These are phyloP conservation scores for Coemansia sp. DNA, from an alignment of 192 early-diverging fungal genomes.

Conservation along the genomic window DNA sequence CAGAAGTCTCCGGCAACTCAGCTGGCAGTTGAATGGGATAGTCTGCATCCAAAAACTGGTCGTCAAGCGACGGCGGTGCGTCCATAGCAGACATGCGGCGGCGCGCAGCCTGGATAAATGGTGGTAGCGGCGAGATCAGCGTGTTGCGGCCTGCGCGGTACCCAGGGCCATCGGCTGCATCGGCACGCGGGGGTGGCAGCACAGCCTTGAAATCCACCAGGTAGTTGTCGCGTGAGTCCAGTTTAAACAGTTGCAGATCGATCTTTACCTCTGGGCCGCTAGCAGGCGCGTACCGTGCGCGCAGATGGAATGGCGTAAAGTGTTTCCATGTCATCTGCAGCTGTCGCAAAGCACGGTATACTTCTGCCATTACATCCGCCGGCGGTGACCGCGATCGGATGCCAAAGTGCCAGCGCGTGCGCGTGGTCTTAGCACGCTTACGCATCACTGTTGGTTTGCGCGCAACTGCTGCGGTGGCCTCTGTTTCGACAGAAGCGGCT, in stretches of 20 bases:
- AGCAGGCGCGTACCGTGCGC: conserved; percentile 65
- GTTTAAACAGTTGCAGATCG: conserved; percentile 91
- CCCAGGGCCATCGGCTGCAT: conserved; percentile 16
- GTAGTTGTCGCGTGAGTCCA: conserved; percentile 83
- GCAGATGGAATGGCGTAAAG: conserved; percentile 83
- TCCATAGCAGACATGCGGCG: conserved; percentile 34
- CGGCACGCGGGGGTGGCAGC: conserved; percentile 34
- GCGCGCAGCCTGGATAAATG: conserved; percentile 47
- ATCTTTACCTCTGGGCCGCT: conserved; percentile 71
- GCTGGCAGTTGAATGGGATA: conserved; percentile 54
- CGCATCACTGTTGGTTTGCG: conserved; percentile 36
- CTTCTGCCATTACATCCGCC: conserved; percentile 95
- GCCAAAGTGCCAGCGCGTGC: conserved; percentile 97
- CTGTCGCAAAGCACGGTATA: conserved; percentile 89
- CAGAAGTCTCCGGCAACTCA: conserved; percentile 27
- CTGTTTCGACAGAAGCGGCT: neutral
- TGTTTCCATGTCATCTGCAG: conserved; percentile 92
- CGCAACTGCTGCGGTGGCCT: conserved; percentile 2
- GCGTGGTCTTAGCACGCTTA: conserved; percentile 52
- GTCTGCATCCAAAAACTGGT: conserved; percentile 54
- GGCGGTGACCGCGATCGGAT: conserved; percentile 91
- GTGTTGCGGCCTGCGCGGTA: conserved; percentile 39
- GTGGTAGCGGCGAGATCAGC: conserved; percentile 35
- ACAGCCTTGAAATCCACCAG: conserved; percentile 96
- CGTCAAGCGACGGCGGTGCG: conserved; percentile 48